Percentiles rank a stretch among this genome's conserved stretches.
Evolutionary conservation across 768 basidiomycete species (phyloP).

Genomic region (Hericium coralloides): DNA sequence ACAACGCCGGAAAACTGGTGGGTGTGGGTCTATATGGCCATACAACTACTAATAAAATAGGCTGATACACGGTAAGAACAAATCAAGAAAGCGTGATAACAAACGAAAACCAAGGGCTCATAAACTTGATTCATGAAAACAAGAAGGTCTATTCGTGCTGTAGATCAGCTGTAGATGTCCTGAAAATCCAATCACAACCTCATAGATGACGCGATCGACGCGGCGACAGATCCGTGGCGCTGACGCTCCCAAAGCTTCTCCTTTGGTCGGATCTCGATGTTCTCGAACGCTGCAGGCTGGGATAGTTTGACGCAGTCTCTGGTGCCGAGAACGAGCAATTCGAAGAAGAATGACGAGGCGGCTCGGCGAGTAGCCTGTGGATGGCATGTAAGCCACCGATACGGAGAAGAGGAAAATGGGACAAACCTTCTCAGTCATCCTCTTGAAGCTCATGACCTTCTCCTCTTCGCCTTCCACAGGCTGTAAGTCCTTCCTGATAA

Average conservation of each 20-base stretch:
- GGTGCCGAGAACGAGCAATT: slow-evolving; percentile 88
- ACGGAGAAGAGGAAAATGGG: background rate
- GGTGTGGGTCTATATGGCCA: too few relatives aligned
- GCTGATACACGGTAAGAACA: background rate
- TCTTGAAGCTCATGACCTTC: slow-evolving; percentile 67
- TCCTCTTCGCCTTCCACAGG: slow-evolving; percentile 41
- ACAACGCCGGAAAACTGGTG: too few relatives aligned
- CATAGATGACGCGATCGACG: slow-evolving; percentile 39
- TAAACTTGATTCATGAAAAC: background rate
- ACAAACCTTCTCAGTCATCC: slow-evolving; percentile 67
- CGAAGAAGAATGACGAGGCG: slow-evolving; percentile 96
- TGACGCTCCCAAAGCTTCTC: slow-evolving; percentile 79
- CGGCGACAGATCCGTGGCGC: slow-evolving; percentile 32
- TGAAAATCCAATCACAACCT: slow-evolving; percentile 20
- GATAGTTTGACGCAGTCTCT: slow-evolving; percentile 81
- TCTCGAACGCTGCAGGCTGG: slow-evolving; percentile 70
- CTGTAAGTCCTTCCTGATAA: slow-evolving; percentile 67
- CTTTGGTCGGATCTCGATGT: slow-evolving; percentile 78
- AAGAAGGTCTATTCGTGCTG: background rate
- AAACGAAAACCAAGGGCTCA: background rate
- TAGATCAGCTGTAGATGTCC: background rate
- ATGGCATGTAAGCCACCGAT: too few relatives aligned
- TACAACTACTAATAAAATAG: background rate
- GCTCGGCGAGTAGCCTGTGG: slow-evolving; percentile 79
- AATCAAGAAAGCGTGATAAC: background rate